Conservation (phyloP, 2,329 filamentous ascomycete species). For the Helicocarpus griseus region DNA sequence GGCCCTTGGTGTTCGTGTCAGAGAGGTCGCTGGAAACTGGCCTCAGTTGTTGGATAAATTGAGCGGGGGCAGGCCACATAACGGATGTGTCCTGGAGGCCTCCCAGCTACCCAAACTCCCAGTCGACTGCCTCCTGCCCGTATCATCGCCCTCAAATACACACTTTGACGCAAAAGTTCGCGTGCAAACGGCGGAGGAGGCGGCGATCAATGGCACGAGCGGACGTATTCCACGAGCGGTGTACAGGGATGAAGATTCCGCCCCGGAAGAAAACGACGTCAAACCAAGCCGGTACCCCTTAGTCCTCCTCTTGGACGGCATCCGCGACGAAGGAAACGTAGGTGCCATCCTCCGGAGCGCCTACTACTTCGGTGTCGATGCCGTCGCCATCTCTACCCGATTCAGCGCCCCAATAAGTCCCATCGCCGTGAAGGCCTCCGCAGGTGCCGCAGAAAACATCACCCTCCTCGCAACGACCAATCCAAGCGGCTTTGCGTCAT, state of each 20-base stretch:
- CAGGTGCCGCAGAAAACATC: slow-evolving; percentile 75
- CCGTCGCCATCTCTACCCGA: slow-evolving; percentile 64
- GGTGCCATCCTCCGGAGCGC: slow-evolving; percentile 83
- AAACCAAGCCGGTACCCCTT: slow-evolving; percentile 26
- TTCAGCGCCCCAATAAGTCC: slow-evolving; percentile 66
- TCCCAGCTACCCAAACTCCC: slow-evolving; percentile 70
- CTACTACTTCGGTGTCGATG: slow-evolving; percentile 82
- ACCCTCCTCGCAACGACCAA: slow-evolving; percentile 61
- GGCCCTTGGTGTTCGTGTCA: slow-evolving; percentile 43
- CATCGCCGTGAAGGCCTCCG: slow-evolving; percentile 74
- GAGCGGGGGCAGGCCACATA: slow-evolving; percentile 74
- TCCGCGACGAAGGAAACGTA: slow-evolving; percentile 76
- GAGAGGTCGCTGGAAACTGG: slow-evolving; percentile 51
- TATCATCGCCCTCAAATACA: slow-evolving; percentile 36
- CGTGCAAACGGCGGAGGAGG: slow-evolving; percentile 65
- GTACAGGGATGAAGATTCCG: neutral
- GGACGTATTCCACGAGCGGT: slow-evolving; percentile 35
- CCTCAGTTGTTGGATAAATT: slow-evolving; percentile 71
- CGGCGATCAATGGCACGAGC: slow-evolving; percentile 58
- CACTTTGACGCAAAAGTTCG: slow-evolving; percentile 53
- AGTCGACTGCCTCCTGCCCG: slow-evolving; percentile 47
- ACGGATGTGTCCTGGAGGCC: slow-evolving; percentile 78
- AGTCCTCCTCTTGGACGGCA: slow-evolving; percentile 34
- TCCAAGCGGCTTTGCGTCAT: slow-evolving; percentile 58
- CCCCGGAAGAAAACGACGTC: slow-evolving; percentile 1